Conservation (phyloP, 169 alveolate genomes). For the Eimeria falciformis region DNA sequence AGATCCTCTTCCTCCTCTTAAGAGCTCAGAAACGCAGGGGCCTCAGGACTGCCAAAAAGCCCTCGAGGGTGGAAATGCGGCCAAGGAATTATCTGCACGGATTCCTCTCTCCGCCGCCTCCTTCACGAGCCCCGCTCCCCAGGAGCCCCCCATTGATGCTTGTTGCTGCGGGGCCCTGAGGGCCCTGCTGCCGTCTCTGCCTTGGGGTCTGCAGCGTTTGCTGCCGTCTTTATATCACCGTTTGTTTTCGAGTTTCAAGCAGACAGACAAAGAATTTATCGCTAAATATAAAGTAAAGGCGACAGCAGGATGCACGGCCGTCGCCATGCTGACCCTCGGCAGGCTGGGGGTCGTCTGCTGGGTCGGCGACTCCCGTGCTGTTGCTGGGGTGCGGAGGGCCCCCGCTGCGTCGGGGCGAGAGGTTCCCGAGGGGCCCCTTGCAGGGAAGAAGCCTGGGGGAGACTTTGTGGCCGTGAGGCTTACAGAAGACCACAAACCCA, state of each 20-base stretch:
- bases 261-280: conserved; percentile 49
- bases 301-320: conserved; percentile 87
- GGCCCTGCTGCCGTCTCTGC: neutral
- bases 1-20: neutral
- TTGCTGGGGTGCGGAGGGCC: conserved; percentile 79
- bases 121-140: conserved; percentile 9
- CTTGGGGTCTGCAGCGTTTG: neutral
- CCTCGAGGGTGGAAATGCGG: neutral
- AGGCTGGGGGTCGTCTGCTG: conserved; percentile 85
- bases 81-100: neutral
- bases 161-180: neutral
- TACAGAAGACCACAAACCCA: conserved; percentile 92
- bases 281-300: conserved; percentile 7
- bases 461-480: conserved; percentile 56
- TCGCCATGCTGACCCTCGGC: conserved; percentile 82
- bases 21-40: neutral
- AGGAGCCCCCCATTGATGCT: neutral
- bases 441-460: neutral
- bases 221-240: conserved; percentile 18
- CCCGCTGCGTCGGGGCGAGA: neutral
- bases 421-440: neutral
- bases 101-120: conserved; percentile 18
- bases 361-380: conserved; percentile 94
- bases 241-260: conserved; percentile 9
- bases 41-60: neutral